Evolutionary conservation across 2,329 filamentous ascomycete genomes (phyloP).

Genomic region (Teratosphaeria pseudoeucalypti): DNA sequence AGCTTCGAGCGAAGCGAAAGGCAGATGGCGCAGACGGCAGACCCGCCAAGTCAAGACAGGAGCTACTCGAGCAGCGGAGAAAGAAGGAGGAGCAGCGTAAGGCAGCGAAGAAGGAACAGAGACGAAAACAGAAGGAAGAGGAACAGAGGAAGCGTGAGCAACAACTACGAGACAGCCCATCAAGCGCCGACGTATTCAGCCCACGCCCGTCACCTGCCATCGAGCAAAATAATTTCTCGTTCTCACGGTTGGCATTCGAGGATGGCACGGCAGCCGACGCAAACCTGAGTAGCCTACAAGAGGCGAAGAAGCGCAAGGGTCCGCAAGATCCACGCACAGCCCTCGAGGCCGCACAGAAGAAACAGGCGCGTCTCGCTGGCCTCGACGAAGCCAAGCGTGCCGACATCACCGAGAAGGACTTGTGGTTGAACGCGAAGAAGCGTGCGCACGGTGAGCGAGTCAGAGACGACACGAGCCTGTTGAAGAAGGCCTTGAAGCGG

Average conservation of each 20-base stretch:
- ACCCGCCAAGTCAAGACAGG: slow-evolving; percentile 74
- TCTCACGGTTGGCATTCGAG: slow-evolving; percentile 81
- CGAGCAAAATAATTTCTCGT: slow-evolving; percentile 61
- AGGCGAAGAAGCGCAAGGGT: slow-evolving; percentile 66
- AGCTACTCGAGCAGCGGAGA: slow-evolving; percentile 80
- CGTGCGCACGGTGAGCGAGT: slow-evolving; percentile 83
- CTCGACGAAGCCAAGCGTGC: slow-evolving; percentile 72
- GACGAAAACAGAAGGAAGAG: slow-evolving; percentile 66
- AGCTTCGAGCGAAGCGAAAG: slow-evolving; percentile 74
- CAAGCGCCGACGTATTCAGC: slow-evolving; percentile 34
- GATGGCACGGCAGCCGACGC: slow-evolving; percentile 75
- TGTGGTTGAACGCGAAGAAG: slow-evolving; percentile 85
- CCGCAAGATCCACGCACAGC: slow-evolving; percentile 77
- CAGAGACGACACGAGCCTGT: slow-evolving; percentile 69
- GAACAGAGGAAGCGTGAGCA: slow-evolving; percentile 53
- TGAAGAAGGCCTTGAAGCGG: slow-evolving; percentile 92
- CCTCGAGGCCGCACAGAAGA: slow-evolving; percentile 75
- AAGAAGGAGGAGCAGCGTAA: slow-evolving; percentile 80
- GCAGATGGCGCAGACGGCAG: slow-evolving; percentile 75
- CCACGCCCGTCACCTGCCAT: slow-evolving; percentile 31
- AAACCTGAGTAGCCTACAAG: slow-evolving; percentile 48
- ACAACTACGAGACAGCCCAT: slow-evolving; percentile 48
- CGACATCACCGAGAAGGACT: slow-evolving; percentile 85
- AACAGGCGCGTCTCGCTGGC: slow-evolving; percentile 65
- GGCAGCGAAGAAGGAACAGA: slow-evolving; percentile 77